Evolutionary conservation across 768 basidiomycete species (phyloP).

Genomic region (Pilatotrama ljubarskyi): DNA sequence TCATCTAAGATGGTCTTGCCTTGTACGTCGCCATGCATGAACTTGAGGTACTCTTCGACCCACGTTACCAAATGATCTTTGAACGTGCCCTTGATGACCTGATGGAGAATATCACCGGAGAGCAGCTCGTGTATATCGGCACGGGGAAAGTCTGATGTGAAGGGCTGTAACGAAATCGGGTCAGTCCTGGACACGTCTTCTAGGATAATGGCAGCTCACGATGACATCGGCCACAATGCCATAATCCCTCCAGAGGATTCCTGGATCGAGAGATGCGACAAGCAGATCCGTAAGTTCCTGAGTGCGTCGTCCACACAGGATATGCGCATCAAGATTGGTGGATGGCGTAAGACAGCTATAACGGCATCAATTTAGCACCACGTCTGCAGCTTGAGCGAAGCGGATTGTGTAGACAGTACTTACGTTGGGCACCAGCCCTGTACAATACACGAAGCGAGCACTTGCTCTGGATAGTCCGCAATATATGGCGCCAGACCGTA

Average conservation of each 20-base stretch:
- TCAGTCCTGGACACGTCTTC: too few species aligned
- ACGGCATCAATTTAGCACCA: too few species aligned
- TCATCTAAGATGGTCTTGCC: conserved; percentile 9
- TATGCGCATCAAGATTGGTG: too few species aligned
- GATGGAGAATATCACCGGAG: conserved; percentile 22
- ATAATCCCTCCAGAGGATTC: neutral
- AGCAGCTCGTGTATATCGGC: conserved; percentile 25
- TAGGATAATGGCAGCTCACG: neutral
- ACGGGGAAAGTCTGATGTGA: conserved; percentile 24
- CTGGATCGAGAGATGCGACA: neutral
- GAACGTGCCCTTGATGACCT: conserved; percentile 7
- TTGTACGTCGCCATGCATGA: neutral
- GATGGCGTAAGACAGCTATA: neutral
- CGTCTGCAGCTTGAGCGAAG: neutral
- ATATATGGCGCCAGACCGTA: conserved; percentile 25
- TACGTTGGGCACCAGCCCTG: conserved; percentile 22
- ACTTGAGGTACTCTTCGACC: conserved; percentile 24
- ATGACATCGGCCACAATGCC: neutral
- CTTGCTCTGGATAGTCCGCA: conserved; percentile 28
- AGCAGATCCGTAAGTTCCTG: too few species aligned
- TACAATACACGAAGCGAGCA: conserved; percentile 17
- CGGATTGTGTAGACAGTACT: neutral
- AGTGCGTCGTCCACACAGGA: too few species aligned
- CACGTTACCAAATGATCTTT: conserved; percentile 27
- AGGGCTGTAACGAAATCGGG: conserved; percentile 14